These are phyloP conservation scores for Nicotiana obtusifolia DNA, from an alignment of 257 asterid genomes.

Conservation along the genomic window DNA sequence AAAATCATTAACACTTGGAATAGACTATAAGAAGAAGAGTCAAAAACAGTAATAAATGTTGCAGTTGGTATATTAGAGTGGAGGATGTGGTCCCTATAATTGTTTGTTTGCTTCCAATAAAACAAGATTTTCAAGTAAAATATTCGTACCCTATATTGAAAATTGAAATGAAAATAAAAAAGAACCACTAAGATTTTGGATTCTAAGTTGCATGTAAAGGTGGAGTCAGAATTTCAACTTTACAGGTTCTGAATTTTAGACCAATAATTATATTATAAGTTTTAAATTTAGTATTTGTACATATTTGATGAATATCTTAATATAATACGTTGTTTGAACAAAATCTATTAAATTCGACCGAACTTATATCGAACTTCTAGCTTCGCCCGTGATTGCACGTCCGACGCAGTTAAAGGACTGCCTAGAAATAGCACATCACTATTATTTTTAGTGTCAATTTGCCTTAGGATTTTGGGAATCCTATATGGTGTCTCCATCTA, in stretches of 20 bases:
- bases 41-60: constrained; percentile 6
- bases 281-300: too few species aligned
- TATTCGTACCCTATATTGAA: not conserved
- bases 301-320: too few species aligned
- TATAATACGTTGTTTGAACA: too few species aligned
- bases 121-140: not conserved
- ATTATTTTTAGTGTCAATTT: not conserved
- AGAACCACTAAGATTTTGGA: not conserved
- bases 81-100: constrained; percentile 2
- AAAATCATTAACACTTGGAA: not conserved
- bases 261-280: fast-evolving
- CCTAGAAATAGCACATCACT: not conserved
- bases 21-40: constrained; percentile 8
- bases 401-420: not conserved
- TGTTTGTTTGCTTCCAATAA: not conserved
- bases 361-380: too few species aligned
- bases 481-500: not conserved
- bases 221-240: too few species aligned
- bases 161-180: too few species aligned
- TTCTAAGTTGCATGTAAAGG: too few species aligned
- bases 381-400: too few species aligned
- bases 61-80: not conserved
- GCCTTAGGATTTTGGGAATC: constrained; percentile 1
- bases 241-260: too few species aligned
- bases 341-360: fast-evolving